Percentiles rank a stretch among this genome's conserved stretches.
Evolutionary conservation across 345 rosid species (phyloP).

Genomic region (Salix dunnii): DNA sequence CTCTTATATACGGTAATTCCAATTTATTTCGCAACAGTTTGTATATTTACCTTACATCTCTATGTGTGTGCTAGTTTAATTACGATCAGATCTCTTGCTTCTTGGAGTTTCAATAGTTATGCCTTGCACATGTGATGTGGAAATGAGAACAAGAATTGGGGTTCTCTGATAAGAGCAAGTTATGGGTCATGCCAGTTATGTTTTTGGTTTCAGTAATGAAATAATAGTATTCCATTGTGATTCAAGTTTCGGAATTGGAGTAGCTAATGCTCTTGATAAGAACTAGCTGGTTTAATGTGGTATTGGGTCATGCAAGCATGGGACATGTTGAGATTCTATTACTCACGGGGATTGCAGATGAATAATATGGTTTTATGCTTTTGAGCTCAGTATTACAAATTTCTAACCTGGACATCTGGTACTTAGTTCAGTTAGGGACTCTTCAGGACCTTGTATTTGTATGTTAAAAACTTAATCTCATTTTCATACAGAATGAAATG

Average conservation of each 20-base stretch:
- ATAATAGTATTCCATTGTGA: neutral
- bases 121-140: neutral
- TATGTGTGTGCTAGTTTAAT: neutral
- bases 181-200: neutral
- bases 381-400: neutral
- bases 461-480: neutral
- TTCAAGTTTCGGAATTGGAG: neutral
- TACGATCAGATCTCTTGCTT: constrained; percentile 12
- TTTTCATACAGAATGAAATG: neutral
- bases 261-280: neutral
- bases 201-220: neutral
- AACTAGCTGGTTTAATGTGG: neutral
- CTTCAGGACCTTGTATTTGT: neutral
- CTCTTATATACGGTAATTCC: constrained; percentile 62
- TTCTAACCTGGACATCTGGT: neutral
- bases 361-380: neutral
- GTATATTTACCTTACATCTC: neutral
- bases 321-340: neutral
- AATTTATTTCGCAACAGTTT: neutral
- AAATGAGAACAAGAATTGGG: neutral
- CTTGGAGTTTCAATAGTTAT: neutral
- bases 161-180: neutral
- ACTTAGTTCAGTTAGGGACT: neutral
- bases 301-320: neutral
- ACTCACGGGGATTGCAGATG: neutral